Conservation (phyloP, 345 rosid genomes). For the Hibiscus tridactylites region DNA sequence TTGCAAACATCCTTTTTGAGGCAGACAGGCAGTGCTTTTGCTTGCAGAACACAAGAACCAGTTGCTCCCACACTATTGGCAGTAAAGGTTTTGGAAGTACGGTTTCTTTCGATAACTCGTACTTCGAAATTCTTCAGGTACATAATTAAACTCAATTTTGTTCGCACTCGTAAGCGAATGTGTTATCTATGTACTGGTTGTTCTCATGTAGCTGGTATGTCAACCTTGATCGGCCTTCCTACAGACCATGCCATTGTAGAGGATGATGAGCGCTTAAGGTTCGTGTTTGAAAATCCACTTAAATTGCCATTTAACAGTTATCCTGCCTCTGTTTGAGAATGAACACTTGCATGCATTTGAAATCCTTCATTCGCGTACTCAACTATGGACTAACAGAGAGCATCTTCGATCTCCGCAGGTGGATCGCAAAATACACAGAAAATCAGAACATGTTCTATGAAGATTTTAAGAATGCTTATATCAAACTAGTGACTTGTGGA, state of each 20-base stretch:
- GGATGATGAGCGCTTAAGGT: constrained; percentile 86
- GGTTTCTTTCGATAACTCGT: constrained; percentile 59
- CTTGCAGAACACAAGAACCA: constrained; percentile 60
- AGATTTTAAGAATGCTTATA: constrained; percentile 70
- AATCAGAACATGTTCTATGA: constrained; percentile 60
- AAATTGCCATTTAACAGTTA: neutral
- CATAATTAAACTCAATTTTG: constrained; percentile 8
- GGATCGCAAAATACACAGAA: constrained; percentile 63
- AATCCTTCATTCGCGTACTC: neutral
- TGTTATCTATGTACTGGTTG: neutral
- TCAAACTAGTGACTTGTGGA: constrained; percentile 71
- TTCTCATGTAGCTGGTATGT: constrained; percentile 50
- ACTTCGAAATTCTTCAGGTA: constrained; percentile 75
- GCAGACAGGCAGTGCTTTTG: neutral
- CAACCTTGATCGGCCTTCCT: constrained; percentile 86
- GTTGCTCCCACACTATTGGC: constrained; percentile 81
- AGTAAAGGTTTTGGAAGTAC: constrained; percentile 88
- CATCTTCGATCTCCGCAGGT: constrained; percentile 31
- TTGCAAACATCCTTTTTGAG: too few species aligned
- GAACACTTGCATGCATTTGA: neutral
- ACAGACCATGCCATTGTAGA: constrained; percentile 79
- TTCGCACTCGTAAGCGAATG: neutral
- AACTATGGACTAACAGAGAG: constrained; percentile 3
- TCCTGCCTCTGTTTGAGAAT: neutral
- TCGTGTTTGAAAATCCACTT: constrained; percentile 4